Evolutionary conservation across 2,329 filamentous ascomycete genomes (phyloP).

Genomic region (Trichoderma hamatum): DNA sequence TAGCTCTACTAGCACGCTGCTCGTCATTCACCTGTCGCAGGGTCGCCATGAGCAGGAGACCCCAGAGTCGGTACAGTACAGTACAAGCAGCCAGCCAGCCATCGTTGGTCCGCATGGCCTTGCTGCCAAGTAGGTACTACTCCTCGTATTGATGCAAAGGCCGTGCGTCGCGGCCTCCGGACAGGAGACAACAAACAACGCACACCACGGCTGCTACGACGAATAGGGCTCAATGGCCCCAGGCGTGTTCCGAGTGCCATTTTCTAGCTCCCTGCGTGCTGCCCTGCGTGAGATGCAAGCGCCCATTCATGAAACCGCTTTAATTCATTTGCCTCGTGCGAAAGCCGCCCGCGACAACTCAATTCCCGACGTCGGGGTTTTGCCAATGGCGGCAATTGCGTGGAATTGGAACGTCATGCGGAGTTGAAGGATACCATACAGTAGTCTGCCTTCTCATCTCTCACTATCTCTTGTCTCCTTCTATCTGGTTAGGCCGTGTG

Average conservation of each 20-base stretch:
- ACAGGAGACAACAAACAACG: constrained; percentile 10
- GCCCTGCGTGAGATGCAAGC: constrained; percentile 2
- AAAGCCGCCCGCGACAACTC: background rate
- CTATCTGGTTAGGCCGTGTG: background rate
- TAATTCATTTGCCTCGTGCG: background rate
- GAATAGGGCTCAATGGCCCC: constrained; percentile 15
- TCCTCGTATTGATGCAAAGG: constrained; percentile 12
- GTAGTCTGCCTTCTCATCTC: constrained; percentile 6
- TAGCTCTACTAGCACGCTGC: background rate
- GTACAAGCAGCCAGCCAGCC: background rate
- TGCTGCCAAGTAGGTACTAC: background rate
- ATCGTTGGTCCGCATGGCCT: background rate
- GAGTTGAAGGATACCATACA: background rate
- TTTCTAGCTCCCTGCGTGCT: constrained; percentile 7
- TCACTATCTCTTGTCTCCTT: background rate
- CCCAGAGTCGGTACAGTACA: background rate
- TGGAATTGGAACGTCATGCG: constrained; percentile 9
- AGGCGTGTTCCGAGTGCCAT: constrained; percentile 3
- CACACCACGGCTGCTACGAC: constrained; percentile 15
- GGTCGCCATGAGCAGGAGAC: background rate
- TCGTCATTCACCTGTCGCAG: background rate
- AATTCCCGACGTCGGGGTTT: constrained; percentile 10
- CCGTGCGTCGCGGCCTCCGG: constrained; percentile 8
- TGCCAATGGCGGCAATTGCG: constrained; percentile 6
- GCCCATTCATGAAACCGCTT: background rate